phyloP scores from a whole-genome alignment of 106 monocot genomes.

The Dendrobium officinale region DNA sequence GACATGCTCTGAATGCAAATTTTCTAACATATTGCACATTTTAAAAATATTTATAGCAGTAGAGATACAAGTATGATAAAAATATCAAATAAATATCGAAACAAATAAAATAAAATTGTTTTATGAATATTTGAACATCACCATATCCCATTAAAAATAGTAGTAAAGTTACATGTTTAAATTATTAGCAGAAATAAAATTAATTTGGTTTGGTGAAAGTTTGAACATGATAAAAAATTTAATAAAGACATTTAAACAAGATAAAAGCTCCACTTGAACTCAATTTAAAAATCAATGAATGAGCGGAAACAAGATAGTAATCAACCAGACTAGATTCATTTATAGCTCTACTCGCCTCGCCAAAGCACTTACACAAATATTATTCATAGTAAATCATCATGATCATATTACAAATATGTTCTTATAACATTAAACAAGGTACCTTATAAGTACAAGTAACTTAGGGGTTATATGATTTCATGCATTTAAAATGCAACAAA shows the following conservation, averaged over 20 bases:
- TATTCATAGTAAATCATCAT: background rate
- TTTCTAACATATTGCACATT: too few species aligned
- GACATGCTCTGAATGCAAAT: background rate
- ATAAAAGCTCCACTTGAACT: too few species aligned
- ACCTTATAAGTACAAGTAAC: too few species aligned
- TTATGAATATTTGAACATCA: too few species aligned
- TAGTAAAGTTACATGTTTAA: too few species aligned
- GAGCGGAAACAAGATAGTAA: background rate
- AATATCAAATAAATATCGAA: too few species aligned
- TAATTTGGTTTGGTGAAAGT: background rate
- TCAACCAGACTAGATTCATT: background rate
- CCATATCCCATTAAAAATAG: too few species aligned
- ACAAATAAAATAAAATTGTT: too few species aligned
- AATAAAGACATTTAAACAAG: too few species aligned
- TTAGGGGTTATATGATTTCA: background rate
- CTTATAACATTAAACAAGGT: background rate
- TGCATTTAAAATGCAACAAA: background rate
- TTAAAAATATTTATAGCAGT: too few species aligned
- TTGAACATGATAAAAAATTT: background rate
- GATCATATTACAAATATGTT: constrained; percentile 1
- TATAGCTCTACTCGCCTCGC: background rate
- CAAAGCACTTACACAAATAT: background rate
- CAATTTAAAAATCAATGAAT: background rate
- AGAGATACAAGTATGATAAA: too few species aligned
- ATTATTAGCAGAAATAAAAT: background rate